Percentiles rank a stretch among this genome's conserved stretches.
Evolutionary conservation across 805 yeast genomes (phyloP).

Genomic region (Clavispora carvajalis): DNA sequence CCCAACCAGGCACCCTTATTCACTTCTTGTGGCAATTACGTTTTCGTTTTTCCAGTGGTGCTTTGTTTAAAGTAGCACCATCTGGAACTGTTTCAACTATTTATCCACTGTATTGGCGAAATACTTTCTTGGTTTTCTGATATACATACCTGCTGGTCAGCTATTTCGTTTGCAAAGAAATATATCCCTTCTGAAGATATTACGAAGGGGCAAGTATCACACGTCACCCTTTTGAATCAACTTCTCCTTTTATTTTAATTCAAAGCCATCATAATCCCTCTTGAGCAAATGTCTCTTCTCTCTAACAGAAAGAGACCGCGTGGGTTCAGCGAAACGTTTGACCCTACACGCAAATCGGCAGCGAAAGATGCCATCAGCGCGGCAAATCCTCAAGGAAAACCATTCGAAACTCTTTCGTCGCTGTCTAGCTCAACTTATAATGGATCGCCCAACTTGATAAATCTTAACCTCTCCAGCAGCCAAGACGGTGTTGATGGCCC

Average conservation of each 20-base stretch:
- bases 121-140: neutral
- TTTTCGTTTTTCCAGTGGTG: no score
- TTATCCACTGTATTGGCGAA: no score
- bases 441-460: slow-evolving; percentile 6
- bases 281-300: slow-evolving; percentile 33
- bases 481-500: neutral
- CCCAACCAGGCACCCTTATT: neutral
- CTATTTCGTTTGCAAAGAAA: no score
- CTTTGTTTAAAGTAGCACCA: no score
- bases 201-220: no score
- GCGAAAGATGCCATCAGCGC: slow-evolving; percentile 7
- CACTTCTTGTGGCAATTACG: neutral
- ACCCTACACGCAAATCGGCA: slow-evolving; percentile 12
- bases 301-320: slow-evolving; percentile 42
- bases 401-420: slow-evolving; percentile 2
- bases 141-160: slow-evolving; percentile 1
- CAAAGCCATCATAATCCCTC: no score
- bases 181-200: no score
- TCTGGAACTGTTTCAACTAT: no score
- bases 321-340: slow-evolving; percentile 40
- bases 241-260: neutral
- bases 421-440: slow-evolving; percentile 5
- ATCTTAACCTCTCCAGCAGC: slow-evolving; percentile 2
- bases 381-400: slow-evolving; percentile 1
- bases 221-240: no score